Conservation (phyloP, 2,329 filamentous ascomycete genomes). For the Ophiostoma montium region DNA sequence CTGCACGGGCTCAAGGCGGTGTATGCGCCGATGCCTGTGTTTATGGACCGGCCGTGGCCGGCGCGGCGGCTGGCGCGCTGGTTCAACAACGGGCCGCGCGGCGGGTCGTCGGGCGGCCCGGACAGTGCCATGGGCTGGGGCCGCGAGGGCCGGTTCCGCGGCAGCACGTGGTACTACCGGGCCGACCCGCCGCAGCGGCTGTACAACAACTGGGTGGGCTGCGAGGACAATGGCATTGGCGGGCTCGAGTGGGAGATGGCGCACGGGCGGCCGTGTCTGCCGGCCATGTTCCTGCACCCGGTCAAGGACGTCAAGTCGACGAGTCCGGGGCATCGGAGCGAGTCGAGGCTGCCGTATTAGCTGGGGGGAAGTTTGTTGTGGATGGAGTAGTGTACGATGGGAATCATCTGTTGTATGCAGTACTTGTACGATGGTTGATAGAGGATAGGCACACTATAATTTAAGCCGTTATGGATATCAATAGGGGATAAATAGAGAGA, state of each 20-base stretch:
- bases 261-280: constrained; percentile 43
- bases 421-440: background rate
- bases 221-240: constrained; percentile 39
- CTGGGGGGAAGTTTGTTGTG: no score
- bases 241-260: constrained; percentile 40
- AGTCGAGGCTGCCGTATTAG: constrained; percentile 26
- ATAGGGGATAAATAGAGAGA: background rate
- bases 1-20: constrained; percentile 69
- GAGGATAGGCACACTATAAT: background rate
- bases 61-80: constrained; percentile 37
- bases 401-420: background rate
- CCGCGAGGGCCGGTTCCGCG: constrained; percentile 40
- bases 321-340: constrained; percentile 27
- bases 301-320: constrained; percentile 44
- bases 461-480: no score
- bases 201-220: constrained; percentile 51
- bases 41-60: constrained; percentile 61
- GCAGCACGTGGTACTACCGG: constrained; percentile 48
- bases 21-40: constrained; percentile 65
- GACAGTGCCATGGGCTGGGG: constrained; percentile 47
- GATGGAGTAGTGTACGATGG: no score
- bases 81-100: constrained; percentile 45
- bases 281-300: constrained; percentile 44
- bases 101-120: constrained; percentile 34
- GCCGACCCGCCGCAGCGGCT: constrained; percentile 41